These are phyloP conservation scores for Candida tropicalis DNA, from an alignment of 1,139 yeast genomes.

Conservation along the genomic window DNA sequence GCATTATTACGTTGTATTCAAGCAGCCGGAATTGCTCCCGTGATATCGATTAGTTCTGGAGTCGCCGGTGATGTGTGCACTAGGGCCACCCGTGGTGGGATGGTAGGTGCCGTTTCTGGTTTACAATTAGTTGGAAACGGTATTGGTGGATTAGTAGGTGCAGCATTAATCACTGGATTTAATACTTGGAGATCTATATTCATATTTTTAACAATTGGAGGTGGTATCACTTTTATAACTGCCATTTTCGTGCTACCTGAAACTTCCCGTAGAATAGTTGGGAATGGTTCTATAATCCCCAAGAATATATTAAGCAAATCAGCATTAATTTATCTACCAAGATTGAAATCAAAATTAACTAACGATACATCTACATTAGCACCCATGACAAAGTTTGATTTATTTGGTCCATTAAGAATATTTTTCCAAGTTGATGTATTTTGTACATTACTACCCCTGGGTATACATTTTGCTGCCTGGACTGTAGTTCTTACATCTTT, in stretches of 20 bases:
- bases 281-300: constrained; percentile 41
- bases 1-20: constrained; percentile 40
- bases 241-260: constrained; percentile 34
- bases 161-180: constrained; percentile 33
- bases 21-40: constrained; percentile 46
- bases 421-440: constrained; percentile 27
- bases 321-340: constrained; percentile 28
- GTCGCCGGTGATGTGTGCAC: constrained; percentile 46
- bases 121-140: constrained; percentile 42
- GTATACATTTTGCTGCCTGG: constrained; percentile 42
- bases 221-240: constrained; percentile 32
- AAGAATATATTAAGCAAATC: constrained; percentile 22
- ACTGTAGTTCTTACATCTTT: constrained; percentile 38
- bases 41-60: constrained; percentile 41
- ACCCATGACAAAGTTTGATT: constrained; percentile 22
- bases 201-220: constrained; percentile 39
- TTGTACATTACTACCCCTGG: constrained; percentile 32
- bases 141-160: constrained; percentile 43
- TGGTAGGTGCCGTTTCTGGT: constrained; percentile 41
- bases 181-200: constrained; percentile 42
- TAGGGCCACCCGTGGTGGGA: constrained; percentile 38
- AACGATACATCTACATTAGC: constrained; percentile 31
- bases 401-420: constrained; percentile 34
- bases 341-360: constrained; percentile 26
- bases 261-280: constrained; percentile 38